A percentile compares a stretch with the other conserved stretches of the same genome.
Evolutionary conservation across 2,329 filamentous ascomycete genomes (phyloP).

Genomic region (Gaeumannomyces tritici): DNA sequence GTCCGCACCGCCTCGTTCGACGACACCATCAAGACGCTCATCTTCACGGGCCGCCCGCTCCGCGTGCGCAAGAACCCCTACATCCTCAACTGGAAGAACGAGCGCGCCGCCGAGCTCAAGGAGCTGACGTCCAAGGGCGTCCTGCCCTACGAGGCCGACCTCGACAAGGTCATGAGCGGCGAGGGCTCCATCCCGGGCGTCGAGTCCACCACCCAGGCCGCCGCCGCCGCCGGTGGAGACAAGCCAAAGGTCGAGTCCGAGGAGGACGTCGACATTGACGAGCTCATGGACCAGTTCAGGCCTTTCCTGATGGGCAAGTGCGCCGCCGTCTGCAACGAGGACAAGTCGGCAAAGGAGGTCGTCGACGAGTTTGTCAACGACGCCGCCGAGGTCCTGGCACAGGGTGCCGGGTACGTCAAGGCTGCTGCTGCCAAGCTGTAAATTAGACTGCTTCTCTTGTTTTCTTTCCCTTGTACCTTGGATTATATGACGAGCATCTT

Average conservation of each 20-base stretch:
- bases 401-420: slow-evolving; percentile 55
- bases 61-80: slow-evolving; percentile 91
- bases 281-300: slow-evolving; percentile 82
- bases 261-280: slow-evolving; percentile 60
- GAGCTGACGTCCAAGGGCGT: slow-evolving; percentile 79
- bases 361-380: slow-evolving; percentile 89
- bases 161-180: slow-evolving; percentile 65
- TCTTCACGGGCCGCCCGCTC: slow-evolving; percentile 94
- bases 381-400: slow-evolving; percentile 61
- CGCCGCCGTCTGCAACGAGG: slow-evolving; percentile 85
- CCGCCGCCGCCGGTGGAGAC: slow-evolving; percentile 56
- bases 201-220: slow-evolving; percentile 57
- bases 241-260: slow-evolving; percentile 43
- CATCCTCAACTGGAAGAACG: slow-evolving; percentile 92
- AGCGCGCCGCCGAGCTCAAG: slow-evolving; percentile 84
- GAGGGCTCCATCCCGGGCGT: slow-evolving; percentile 55
- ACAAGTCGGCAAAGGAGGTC: slow-evolving; percentile 81
- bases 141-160: slow-evolving; percentile 88
- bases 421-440: slow-evolving; percentile 56
- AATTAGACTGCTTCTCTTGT: slow-evolving; percentile 6
- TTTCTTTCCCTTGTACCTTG: too few relatives aligned
- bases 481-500: too few relatives aligned
- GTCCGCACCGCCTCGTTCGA: slow-evolving; percentile 87
- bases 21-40: slow-evolving; percentile 93
- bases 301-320: slow-evolving; percentile 97